Evolutionary conservation across 139 green algal genomes (phyloP).

Genomic region (Limnomonas spitsbergensis): DNA sequence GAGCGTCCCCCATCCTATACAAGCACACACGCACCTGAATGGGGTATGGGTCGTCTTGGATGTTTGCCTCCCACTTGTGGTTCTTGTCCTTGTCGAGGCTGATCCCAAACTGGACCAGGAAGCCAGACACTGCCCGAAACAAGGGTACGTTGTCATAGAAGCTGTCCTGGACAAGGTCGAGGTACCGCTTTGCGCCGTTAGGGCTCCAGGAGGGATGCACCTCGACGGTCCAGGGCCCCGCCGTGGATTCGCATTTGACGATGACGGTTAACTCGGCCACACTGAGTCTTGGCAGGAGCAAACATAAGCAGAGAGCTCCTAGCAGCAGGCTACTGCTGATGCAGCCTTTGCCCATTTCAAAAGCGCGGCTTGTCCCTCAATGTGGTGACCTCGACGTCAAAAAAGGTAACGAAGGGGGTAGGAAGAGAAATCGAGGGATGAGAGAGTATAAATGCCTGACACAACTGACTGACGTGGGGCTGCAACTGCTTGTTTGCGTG

Average conservation of each 20-base stretch:
- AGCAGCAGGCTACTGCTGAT: too few relatives aligned
- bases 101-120: constrained; percentile 18
- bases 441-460: too few relatives aligned
- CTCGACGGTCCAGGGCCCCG: neutral
- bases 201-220: constrained; percentile 11
- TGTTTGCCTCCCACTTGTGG: constrained; percentile 1
- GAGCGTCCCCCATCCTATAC: too few relatives aligned
- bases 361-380: too few relatives aligned
- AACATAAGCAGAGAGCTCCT: too few relatives aligned
- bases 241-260: constrained; percentile 1
- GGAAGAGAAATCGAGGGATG: too few relatives aligned
- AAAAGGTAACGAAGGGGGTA: too few relatives aligned
- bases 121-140: constrained; percentile 9
- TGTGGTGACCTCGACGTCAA: too few relatives aligned
- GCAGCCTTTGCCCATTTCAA: too few relatives aligned
- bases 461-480: too few relatives aligned
- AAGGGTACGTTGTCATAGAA: constrained; percentile 6
- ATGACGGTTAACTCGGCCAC: neutral
- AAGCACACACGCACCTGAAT: constrained; percentile 7
- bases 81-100: constrained; percentile 1
- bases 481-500: too few relatives aligned
- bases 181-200: constrained; percentile 14
- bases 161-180: constrained; percentile 7
- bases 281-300: too few relatives aligned
- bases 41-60: constrained; percentile 7